These are phyloP conservation scores for Verbena officinalis DNA, from an alignment of 257 asterid species.

Conservation along the genomic window DNA sequence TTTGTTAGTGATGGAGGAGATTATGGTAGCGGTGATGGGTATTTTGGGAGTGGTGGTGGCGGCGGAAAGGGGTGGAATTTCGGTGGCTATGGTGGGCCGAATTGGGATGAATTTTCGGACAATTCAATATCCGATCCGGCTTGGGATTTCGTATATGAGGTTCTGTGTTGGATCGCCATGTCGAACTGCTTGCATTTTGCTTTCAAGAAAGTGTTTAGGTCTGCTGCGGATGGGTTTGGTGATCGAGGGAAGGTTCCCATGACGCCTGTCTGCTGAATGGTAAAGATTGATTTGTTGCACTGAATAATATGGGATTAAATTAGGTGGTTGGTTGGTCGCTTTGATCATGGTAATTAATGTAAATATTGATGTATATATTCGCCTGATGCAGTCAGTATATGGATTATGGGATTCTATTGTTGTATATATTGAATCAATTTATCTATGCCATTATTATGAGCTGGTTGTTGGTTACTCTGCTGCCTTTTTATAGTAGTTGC, in stretches of 20 bases:
- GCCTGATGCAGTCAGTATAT: constrained; percentile 6
- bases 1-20: constrained; percentile 48
- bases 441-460: not conserved
- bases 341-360: constrained; percentile 31
- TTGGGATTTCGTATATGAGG: constrained; percentile 84
- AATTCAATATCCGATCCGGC: constrained; percentile 78
- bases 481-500: not conserved
- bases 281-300: constrained; percentile 23
- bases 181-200: constrained; percentile 90
- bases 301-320: not conserved
- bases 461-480: not conserved
- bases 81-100: constrained; percentile 62
- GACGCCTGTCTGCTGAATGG: constrained; percentile 55
- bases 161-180: constrained; percentile 75
- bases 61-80: constrained; percentile 73
- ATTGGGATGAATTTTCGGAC: constrained; percentile 66
- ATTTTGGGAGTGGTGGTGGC: constrained; percentile 60
- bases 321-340: constrained; percentile 4
- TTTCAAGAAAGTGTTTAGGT: constrained; percentile 66
- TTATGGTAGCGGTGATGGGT: constrained; percentile 37
- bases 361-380: constrained; percentile 35
- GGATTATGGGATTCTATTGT: constrained; percentile 17
- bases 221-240: constrained; percentile 51
- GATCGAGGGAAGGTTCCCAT: constrained; percentile 65
- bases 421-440: constrained; percentile 24